Evolutionary conservation across 108 stramenopile species (phyloP).

Genomic region (Asterionellopsis glacialis): DNA sequence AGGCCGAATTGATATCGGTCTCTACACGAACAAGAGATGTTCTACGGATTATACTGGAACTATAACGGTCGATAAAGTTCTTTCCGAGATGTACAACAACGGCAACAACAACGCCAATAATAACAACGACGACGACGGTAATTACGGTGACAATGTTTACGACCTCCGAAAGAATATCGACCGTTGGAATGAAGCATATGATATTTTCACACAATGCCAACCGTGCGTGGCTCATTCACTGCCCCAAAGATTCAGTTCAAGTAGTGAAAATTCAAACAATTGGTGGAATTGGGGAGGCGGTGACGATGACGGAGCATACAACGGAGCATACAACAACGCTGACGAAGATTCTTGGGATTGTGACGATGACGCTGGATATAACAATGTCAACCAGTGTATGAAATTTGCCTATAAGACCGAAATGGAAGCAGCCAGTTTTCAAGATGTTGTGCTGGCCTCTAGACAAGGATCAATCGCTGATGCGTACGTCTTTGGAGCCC

Average conservation of each 20-base stretch:
- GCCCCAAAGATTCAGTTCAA: neutral
- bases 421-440: conserved; percentile 26
- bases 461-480: conserved; percentile 37
- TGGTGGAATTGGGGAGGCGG: conserved; percentile 4
- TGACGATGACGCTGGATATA: conserved; percentile 56
- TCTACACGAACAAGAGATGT: conserved; percentile 54
- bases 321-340: too few species aligned
- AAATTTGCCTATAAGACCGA: conserved; percentile 35
- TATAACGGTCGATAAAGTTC: conserved; percentile 1
- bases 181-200: conserved; percentile 40
- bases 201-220: conserved; percentile 49
- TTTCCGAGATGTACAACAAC: neutral
- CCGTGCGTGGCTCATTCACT: conserved; percentile 47
- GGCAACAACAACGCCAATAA: neutral
- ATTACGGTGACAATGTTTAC: neutral
- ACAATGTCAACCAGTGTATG: conserved; percentile 38
- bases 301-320: conserved; percentile 10
- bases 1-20: conserved; percentile 33
- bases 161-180: neutral
- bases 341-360: conserved; percentile 30
- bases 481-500: neutral
- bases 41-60: conserved; percentile 29
- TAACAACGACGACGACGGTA: neutral
- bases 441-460: conserved; percentile 38
- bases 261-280: conserved; percentile 1